Evolutionary conservation across 2,329 filamentous ascomycete species (phyloP), one percentile per base, ranked within the genome.

Genomic region (Colletotrichum limetticola): DNA sequence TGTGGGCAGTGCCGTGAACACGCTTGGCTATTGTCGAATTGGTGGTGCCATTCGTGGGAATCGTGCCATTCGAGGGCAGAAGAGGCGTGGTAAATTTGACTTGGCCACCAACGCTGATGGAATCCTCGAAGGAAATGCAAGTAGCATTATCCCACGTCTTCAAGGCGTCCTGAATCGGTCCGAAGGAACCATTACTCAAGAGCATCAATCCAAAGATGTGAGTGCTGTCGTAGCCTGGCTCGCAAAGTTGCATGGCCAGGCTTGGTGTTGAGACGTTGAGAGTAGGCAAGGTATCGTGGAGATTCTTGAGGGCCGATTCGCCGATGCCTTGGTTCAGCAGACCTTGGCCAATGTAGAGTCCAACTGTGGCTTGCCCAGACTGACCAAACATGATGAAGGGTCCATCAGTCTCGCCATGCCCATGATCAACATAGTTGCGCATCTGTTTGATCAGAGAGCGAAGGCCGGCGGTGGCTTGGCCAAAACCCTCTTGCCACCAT

Each of bases 221-320:
- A 5, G 76, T 73, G 56, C 75, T 77, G 63, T 79, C 78, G 66
- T 78, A 79, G 66, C 68, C 68, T 1, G 77, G 61, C 9, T 75
- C 76, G 70, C 82, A 84, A 55, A 83, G 80, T 76, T 84, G 81
- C 76, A 84, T 81, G 30, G 80, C 81, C 63, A 83, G 52, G 58
- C 74, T 79, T 1, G 76, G 76, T 26, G 78, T 75, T n/a, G 75
- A 72, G 61, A 77, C 69, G 42, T 78, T 68, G 62, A 78, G 67
- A 5, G 71, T 73, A 35, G 72, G 70, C 22, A 79, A 72, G 52
- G 74, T 76, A 55, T 79, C 68, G 59, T 81, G 64, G 8, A 83
- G 78, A 5, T 66, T 67, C 60, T 66, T 62, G n/a, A 83, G 77
- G 28, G 79, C 81, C 35, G 78, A 76, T 11, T 63, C 56, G 66